Percentiles rank a stretch among this genome's conserved stretches.
phyloP scores from a whole-genome alignment of 768 basidiomycete genomes.

The Antrodiella citrinella region DNA sequence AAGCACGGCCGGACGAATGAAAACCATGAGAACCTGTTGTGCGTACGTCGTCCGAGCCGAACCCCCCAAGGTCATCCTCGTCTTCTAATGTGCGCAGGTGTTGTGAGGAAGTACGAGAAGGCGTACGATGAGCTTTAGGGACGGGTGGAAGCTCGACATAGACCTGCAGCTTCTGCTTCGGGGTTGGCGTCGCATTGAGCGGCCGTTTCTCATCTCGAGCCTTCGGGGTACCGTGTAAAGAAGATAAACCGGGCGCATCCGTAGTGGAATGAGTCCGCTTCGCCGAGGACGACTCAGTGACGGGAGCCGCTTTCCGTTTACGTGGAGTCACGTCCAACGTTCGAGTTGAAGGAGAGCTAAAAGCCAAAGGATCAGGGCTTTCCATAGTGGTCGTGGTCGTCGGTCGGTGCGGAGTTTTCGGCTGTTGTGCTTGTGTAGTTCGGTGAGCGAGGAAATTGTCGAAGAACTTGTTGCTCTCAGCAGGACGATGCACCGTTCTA shows the following conservation, averaged over 20 bases:
- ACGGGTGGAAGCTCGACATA: conserved; percentile 23
- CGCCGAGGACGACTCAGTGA: conserved; percentile 51
- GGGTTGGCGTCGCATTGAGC: conserved; percentile 4
- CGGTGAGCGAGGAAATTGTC: conserved; percentile 57
- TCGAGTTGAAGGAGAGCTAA: conserved; percentile 25
- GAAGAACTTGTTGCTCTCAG: conserved; percentile 60
- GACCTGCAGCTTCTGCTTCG: conserved; percentile 16
- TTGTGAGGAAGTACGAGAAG: conserved; percentile 19
- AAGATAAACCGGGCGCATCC: background rate
- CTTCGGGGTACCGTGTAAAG: conserved; percentile 6
- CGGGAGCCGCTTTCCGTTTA: conserved; percentile 60
- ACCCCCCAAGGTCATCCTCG: conserved; percentile 46
- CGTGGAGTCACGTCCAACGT: conserved; percentile 43
- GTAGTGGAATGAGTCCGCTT: conserved; percentile 41
- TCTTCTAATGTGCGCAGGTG: conserved; percentile 23
- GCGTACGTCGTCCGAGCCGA: conserved; percentile 38
- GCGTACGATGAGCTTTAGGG: conserved; percentile 16
- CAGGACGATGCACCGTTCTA: conserved; percentile 34
- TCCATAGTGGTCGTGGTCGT: conserved; percentile 18
- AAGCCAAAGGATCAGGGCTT: conserved; percentile 52
- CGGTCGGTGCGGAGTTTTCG: conserved; percentile 3
- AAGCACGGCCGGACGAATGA: conserved; percentile 40
- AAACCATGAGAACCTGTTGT: conserved; percentile 19
- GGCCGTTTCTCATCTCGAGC: background rate
- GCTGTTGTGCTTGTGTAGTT: conserved; percentile 27